Evolutionary conservation across 192 early-diverging fungal genomes (phyloP), one percentile per base, ranked within the genome.

Genomic region (Rhizoclosmatium sp.): DNA sequence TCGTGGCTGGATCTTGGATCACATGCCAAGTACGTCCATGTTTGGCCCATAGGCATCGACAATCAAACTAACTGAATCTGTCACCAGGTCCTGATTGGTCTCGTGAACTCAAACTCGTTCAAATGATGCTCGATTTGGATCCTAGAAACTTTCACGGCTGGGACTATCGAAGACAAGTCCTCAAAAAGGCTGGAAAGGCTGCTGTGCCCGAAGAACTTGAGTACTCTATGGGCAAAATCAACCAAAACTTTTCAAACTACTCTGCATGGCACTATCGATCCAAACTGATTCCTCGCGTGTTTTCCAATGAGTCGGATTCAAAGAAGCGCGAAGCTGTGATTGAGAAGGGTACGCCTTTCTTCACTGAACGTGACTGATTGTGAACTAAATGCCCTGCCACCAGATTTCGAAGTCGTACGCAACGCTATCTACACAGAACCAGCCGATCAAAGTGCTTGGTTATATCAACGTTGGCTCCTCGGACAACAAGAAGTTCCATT

Each of bases 221-320:
- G 19, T 99, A 91, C 81, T 97, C 96, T 0, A 93, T 91, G 1
- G 86, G 83, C 59, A 98, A 99, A 83, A 97, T 99, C 82, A 89
- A 89, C 60, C 91, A 93, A 79, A 95, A 94, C 82, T 98, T 97
- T 81, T 95, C 95, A 23, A 99, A 99, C 86, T 96, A 94, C 80
- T 95, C 96, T 12, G 98, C 98, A n/a, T 99, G 98, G 98, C 97
- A 99, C 80, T 93, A 98, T 78, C 84, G 98, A 67, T 93, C 91
- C 68, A 97, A 95, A 78, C 76, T 97, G 14, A 81, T 99, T 41
- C 90, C 67, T 10, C 7, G 76, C 4, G 51, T 68, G 49, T 19
- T 14, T 59, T 2, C 7, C 9, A 45, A 48, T 7, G 51, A 49
- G 66, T 4, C 4, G 47, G 46, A 31, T 31, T 31, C 31, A 31